Conservation (phyloP, 768 basidiomycete species). For the Tulasnella sp. region DNA sequence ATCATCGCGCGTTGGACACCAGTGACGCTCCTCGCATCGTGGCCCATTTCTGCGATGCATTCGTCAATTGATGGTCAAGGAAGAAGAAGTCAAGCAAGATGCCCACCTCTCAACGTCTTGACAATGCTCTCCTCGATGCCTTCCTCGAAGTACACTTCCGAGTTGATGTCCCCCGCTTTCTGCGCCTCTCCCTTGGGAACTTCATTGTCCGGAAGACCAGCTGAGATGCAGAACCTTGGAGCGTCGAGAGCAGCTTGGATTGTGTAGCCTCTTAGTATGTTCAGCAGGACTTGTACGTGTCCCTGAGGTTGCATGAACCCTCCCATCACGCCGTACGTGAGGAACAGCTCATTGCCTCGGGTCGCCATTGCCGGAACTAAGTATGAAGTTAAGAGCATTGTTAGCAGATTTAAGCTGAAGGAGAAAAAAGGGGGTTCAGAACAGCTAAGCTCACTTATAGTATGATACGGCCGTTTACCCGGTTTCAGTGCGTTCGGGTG, state of each 20-base stretch:
- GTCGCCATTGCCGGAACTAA: slow-evolving; percentile 69
- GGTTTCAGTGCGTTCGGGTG: slow-evolving; percentile 72
- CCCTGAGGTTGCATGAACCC: slow-evolving; percentile 96
- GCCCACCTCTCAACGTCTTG: slow-evolving; percentile 49
- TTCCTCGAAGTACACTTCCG: slow-evolving; percentile 84
- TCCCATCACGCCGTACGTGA: slow-evolving; percentile 88
- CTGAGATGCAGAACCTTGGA: slow-evolving; percentile 91
- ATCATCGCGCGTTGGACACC: slow-evolving; percentile 55
- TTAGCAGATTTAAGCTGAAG: background rate
- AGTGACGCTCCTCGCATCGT: slow-evolving; percentile 52
- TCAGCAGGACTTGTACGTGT: slow-evolving; percentile 87
- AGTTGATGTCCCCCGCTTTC: slow-evolving; percentile 56
- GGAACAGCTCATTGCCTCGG: slow-evolving; percentile 66
- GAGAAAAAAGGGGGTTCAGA: background rate
- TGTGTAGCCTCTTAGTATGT: slow-evolving; percentile 77
- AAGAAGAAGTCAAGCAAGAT: background rate
- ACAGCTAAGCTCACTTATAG: slow-evolving; percentile 41
- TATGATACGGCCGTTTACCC: slow-evolving; percentile 83
- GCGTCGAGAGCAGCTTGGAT: slow-evolving; percentile 87
- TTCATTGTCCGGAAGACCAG: slow-evolving; percentile 56
- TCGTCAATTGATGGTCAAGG: background rate
- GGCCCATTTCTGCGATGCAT: slow-evolving; percentile 66
- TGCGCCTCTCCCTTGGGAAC: slow-evolving; percentile 25
- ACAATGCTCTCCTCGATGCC: slow-evolving; percentile 55
- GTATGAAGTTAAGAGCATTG: background rate